phyloP scores from a whole-genome alignment of 176 grass and related monocot genomes.

The Aegilops speltoides region DNA sequence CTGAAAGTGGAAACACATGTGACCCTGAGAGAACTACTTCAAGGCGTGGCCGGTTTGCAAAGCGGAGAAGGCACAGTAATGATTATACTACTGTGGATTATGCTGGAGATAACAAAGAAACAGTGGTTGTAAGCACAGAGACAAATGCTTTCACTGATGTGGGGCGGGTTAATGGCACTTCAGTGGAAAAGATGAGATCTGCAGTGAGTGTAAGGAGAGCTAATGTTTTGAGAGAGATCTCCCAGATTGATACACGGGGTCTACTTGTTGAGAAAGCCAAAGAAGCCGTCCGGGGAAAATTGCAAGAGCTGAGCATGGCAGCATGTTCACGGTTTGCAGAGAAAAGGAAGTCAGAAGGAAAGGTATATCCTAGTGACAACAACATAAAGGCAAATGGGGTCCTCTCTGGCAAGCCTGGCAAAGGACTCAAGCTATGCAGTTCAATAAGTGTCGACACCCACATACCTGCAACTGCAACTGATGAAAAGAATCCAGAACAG shows the following conservation, averaged over 20 bases:
- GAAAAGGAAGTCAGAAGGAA: conserved; percentile 40
- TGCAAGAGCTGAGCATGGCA: conserved; percentile 51
- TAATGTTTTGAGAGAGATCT: conserved; percentile 57
- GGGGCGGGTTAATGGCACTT: conserved; percentile 43
- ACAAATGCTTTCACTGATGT: conserved; percentile 38
- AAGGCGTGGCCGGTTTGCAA: conserved; percentile 46
- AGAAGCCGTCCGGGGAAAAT: conserved; percentile 43
- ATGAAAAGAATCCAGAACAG: conserved; percentile 43
- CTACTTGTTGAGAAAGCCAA: conserved; percentile 76
- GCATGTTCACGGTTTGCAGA: conserved; percentile 33
- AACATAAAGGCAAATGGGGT: conserved; percentile 39
- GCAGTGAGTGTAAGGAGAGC: conserved; percentile 55
- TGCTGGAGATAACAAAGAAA: conserved; percentile 48
- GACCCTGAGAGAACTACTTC: conserved; percentile 42
- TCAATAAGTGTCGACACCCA: conserved; percentile 31
- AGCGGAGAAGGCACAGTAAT: conserved; percentile 48
- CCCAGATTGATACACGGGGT: conserved; percentile 55
- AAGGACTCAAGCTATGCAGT: conserved; percentile 41
- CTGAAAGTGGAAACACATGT: conserved; percentile 35
- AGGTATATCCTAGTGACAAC: conserved; percentile 35
- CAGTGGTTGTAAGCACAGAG: conserved; percentile 34
- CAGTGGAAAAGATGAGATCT: conserved; percentile 42
- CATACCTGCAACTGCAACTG: background rate
- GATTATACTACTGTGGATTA: conserved; percentile 36
- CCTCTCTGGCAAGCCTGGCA: conserved; percentile 28